A percentile compares a stretch with the other conserved stretches of the same genome.
These are phyloP conservation scores for Colletotrichum cordylinicola DNA, from an alignment of 2,329 filamentous ascomycete genomes.

Conservation along the genomic window DNA sequence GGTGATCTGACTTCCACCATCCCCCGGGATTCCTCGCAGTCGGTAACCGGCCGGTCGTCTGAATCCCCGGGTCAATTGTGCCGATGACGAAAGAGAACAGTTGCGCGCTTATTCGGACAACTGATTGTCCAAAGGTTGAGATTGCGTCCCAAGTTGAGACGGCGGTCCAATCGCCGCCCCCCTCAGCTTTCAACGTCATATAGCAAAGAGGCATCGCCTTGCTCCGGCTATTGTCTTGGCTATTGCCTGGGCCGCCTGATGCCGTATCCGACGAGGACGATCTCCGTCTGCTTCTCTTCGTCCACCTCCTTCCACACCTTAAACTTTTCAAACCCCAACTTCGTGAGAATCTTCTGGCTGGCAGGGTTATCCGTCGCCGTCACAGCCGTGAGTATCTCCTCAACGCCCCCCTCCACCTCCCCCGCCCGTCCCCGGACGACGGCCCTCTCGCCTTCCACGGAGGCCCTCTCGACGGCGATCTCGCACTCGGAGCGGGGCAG, in stretches of 20 bases:
- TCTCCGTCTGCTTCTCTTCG: neutral
- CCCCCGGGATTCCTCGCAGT: neutral
- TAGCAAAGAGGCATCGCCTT: neutral
- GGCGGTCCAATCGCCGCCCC: neutral
- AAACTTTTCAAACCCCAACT: slow-evolving; percentile 58
- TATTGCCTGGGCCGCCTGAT: neutral
- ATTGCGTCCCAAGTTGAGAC: neutral
- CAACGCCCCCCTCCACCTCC: slow-evolving; percentile 13
- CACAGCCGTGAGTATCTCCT: slow-evolving; percentile 51
- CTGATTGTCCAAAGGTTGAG: neutral
- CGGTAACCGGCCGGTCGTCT: neutral
- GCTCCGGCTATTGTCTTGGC: neutral
- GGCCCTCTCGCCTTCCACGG: slow-evolving; percentile 29
- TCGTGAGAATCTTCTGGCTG: slow-evolving; percentile 63
- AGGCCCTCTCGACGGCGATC: slow-evolving; percentile 46
- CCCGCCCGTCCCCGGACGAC: slow-evolving; percentile 23
- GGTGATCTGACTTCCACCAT: neutral
- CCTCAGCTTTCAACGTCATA: neutral
- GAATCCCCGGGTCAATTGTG: neutral
- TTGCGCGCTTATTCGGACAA: neutral
- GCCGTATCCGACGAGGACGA: neutral
- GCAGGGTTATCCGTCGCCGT: slow-evolving; percentile 53
- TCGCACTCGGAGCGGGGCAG: slow-evolving; percentile 52
- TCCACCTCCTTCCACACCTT: slow-evolving; percentile 42
- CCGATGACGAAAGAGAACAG: neutral